Conservation (phyloP, 2,329 filamentous ascomycete species). For the Cladophialophora immunda region DNA sequence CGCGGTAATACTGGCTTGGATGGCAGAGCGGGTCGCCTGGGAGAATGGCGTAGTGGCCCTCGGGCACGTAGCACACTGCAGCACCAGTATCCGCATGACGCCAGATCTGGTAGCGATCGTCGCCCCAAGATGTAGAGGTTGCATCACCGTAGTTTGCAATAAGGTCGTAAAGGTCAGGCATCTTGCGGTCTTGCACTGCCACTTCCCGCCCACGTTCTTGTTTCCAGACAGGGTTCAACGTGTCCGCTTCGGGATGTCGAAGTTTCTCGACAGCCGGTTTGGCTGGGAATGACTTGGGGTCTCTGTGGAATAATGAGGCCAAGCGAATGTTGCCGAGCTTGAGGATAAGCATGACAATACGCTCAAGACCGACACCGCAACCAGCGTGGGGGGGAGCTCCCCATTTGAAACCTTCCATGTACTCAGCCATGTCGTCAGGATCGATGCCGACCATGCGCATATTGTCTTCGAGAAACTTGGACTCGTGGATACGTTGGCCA, state of each 20-base stretch:
- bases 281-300: conserved; percentile 84
- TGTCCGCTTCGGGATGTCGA: conserved; percentile 89
- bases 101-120: conserved; percentile 88
- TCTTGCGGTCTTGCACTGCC: conserved; percentile 57
- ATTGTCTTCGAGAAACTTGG: conserved; percentile 75
- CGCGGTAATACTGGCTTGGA: conserved; percentile 74
- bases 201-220: conserved; percentile 56
- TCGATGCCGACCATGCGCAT: conserved; percentile 80
- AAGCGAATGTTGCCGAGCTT: conserved; percentile 89
- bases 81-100: conserved; percentile 80
- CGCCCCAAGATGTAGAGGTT: conserved; percentile 91
- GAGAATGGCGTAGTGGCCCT: conserved; percentile 80
- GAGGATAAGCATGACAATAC: conserved; percentile 84
- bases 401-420: conserved; percentile 86
- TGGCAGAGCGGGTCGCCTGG: conserved; percentile 90
- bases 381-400: conserved; percentile 89
- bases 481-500: conserved; percentile 90
- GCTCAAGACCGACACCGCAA: conserved; percentile 88
- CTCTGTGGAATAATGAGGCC: conserved; percentile 84
- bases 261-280: conserved; percentile 70
- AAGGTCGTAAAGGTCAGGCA: conserved; percentile 82
- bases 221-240: conserved; percentile 72
- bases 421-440: conserved; percentile 86
- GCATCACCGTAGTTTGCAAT: conserved; percentile 96
- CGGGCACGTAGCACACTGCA: conserved; percentile 81